These are phyloP conservation scores for Hyaloperonospora brassicae DNA, from an alignment of 352 stramenopile genomes.

Conservation along the genomic window DNA sequence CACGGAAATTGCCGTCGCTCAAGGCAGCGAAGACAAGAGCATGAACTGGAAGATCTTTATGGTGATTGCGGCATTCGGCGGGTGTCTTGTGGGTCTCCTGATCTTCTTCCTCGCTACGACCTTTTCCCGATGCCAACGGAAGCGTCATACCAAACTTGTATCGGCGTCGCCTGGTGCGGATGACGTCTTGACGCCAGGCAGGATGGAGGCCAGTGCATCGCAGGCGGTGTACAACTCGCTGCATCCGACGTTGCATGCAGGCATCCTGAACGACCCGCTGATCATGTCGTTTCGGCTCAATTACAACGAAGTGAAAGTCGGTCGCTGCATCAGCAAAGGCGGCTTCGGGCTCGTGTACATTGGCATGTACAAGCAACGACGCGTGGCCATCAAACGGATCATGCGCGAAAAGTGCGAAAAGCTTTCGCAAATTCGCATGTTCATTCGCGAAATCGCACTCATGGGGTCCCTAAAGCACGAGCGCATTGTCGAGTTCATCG, in stretches of 20 bases:
- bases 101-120: constrained; percentile 27
- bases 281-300: constrained; percentile 33
- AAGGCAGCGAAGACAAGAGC: constrained; percentile 2
- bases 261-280: constrained; percentile 30
- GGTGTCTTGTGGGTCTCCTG: constrained; percentile 30
- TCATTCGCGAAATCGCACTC: constrained; percentile 54
- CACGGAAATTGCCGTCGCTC: constrained; percentile 12
- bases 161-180: constrained; percentile 9
- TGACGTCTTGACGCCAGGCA: constrained; percentile 16
- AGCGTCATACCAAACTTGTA: constrained; percentile 8
- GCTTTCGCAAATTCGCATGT: constrained; percentile 30
- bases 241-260: constrained; percentile 26
- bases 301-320: constrained; percentile 32
- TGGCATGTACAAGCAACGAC: constrained; percentile 26
- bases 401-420: constrained; percentile 30
- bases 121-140: constrained; percentile 11
- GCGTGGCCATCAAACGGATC: constrained; percentile 40
- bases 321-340: constrained; percentile 35
- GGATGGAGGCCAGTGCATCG: constrained; percentile 20
- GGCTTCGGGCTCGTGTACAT: constrained; percentile 38
- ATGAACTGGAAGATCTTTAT: constrained; percentile 31
- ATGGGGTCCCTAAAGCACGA: constrained; percentile 50
- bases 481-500: constrained; percentile 64
- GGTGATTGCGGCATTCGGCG: constrained; percentile 26
- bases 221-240: constrained; percentile 39